Base-by-base conservation (phyloP, 768 basidiomycete species). In the Multifurca ochricompacta region DNA sequence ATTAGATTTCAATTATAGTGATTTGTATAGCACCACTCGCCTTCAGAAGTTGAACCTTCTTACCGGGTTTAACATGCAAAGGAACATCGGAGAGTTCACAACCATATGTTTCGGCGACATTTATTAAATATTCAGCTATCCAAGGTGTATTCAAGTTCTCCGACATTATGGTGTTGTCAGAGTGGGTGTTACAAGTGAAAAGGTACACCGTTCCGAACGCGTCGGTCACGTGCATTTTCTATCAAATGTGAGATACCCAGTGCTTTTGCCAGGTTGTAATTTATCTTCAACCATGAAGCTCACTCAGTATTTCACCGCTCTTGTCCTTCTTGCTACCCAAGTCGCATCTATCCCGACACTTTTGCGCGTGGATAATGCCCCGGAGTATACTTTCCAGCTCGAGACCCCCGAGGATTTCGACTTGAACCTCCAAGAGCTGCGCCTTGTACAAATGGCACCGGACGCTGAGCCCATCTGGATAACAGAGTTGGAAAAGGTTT, bases 401-500 rank as follows among this genome's bases (percentile, higher is more conserved):
- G 49, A 48, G 25, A 11, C n/a, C 28, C 25, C 25, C 27, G 53
- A 51, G 8, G 53, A 39, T 31, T 53, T 84, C 67, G 73, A 76
- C 66, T 74, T 91, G 55, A 84, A 93, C 71, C 73, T 94, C 50
- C 74, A 77, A 54, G 85, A 79, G 41, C 74, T 74, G 48, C 79
- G 92, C 47, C 77, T 93, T 49, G 82, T 95, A 48, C 80, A 91
- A 66, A 73, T 90, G 64, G 79, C 85, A 50, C 32, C 50, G 10
- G 85, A 78, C 32, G 72, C 81, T 64, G 72, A 72, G 10, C 85
- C 89, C 3, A 77, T 85, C 48, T 86, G 81, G 85, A 85, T 92
- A 72, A 80, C 91, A 13, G 93, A 96, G 69, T 70, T 87, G n/a
- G 85, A 93, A 62, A 96, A 95, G 83, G 87, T 86, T 52, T 3